phyloP scores from a whole-genome alignment of 2,329 filamentous ascomycete genomes.

The Decorospora gaudefroyi region DNA sequence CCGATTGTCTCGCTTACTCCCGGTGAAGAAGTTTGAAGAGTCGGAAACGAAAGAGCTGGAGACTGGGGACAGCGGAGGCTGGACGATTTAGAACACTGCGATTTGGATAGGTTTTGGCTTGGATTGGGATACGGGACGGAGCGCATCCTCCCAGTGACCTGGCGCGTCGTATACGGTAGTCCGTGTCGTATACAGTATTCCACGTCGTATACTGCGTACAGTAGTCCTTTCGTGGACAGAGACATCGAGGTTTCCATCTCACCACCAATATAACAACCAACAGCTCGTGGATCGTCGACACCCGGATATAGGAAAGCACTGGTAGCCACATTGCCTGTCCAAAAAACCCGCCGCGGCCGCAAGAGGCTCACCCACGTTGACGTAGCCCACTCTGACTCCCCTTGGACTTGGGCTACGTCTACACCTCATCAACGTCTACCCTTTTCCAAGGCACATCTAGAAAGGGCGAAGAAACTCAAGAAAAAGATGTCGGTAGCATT shows the following conservation, averaged over 20 bases:
- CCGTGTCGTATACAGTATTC: too few relatives aligned
- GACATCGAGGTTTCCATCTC: slow-evolving; percentile 2
- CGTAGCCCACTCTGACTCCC: slow-evolving; percentile 29
- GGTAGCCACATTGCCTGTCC: slow-evolving; percentile 15
- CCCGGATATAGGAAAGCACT: slow-evolving; percentile 7
- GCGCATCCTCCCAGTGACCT: slow-evolving; percentile 5
- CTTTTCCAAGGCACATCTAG: slow-evolving; percentile 26
- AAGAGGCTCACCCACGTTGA: slow-evolving; percentile 26
- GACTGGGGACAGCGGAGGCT: slow-evolving; percentile 4
- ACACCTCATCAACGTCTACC: slow-evolving; percentile 24
- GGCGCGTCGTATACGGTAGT: too few relatives aligned
- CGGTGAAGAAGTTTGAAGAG: slow-evolving; percentile 8
- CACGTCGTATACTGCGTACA: slow-evolving; percentile 10
- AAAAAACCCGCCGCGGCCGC: slow-evolving; percentile 16
- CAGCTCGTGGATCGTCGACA: slow-evolving; percentile 11
- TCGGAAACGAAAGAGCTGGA: slow-evolving; percentile 10
- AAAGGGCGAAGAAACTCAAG: slow-evolving; percentile 16
- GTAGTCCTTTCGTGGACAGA: slow-evolving; percentile 8
- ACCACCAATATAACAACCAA: slow-evolving; percentile 13
- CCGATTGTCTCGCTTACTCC: slow-evolving; percentile 18
- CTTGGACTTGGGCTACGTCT: slow-evolving; percentile 28
- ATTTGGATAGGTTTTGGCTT: slow-evolving; percentile 1
- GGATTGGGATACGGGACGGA: slow-evolving; percentile 7
- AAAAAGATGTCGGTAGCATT: slow-evolving; percentile 35
- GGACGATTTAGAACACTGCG: slow-evolving; percentile 4